Evolutionary conservation across 2,329 filamentous ascomycete species (phyloP).

Genomic region (Fusarium abutilonis): DNA sequence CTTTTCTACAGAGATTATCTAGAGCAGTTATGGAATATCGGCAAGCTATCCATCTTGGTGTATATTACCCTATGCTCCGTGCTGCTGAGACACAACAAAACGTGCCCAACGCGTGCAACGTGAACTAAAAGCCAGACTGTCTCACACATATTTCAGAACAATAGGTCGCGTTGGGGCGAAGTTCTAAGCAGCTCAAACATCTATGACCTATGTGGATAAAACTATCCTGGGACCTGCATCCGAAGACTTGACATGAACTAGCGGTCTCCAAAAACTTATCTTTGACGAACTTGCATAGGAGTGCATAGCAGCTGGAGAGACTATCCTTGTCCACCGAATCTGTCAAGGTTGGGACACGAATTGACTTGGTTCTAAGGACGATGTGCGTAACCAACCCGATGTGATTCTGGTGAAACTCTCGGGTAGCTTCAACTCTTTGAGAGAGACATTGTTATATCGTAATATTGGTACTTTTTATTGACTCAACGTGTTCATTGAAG

Average conservation of each 20-base stretch:
- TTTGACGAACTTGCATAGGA: neutral
- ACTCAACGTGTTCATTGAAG: neutral
- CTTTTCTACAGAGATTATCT: too few relatives aligned
- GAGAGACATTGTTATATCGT: neutral
- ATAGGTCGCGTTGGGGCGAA: neutral
- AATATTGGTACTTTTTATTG: slow-evolving; percentile 24
- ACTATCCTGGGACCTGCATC: slow-evolving; percentile 17
- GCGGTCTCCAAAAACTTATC: neutral
- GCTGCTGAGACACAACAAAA: slow-evolving; percentile 22
- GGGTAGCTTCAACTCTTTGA: slow-evolving; percentile 12
- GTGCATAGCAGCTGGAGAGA: neutral
- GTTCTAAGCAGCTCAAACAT: neutral
- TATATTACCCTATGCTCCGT: neutral
- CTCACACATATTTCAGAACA: slow-evolving; percentile 10
- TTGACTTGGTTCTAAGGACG: too few relatives aligned
- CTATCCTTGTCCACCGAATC: too few relatives aligned
- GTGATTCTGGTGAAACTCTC: neutral
- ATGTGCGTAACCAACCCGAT: neutral
- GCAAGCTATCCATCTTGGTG: neutral
- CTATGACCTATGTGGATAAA: slow-evolving; percentile 19
- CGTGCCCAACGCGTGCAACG: slow-evolving; percentile 9
- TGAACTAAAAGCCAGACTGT: slow-evolving; percentile 6
- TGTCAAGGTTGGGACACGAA: neutral
- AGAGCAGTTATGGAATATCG: too few relatives aligned
- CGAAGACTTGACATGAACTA: slow-evolving; percentile 4